Evolutionary conservation across 441 rosid genomes (phyloP).

Genomic region (Cnidoscolus chayamansa): DNA sequence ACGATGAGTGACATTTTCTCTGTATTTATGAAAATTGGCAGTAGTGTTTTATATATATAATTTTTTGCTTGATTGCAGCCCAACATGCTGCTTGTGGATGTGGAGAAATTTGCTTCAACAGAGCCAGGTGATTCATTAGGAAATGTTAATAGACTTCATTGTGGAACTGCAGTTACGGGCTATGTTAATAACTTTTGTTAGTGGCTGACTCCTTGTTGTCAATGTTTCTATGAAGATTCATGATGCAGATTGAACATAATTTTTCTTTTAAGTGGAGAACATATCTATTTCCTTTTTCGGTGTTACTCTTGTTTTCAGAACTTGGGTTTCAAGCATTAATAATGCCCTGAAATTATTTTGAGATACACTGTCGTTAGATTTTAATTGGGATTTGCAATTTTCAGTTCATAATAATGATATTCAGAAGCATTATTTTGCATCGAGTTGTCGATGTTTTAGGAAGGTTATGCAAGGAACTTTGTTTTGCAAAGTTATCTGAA

Average conservation of each 20-base stretch:
- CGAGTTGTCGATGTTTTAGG: neutral
- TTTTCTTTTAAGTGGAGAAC: slow-evolving; percentile 9
- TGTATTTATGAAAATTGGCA: neutral
- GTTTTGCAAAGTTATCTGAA: neutral
- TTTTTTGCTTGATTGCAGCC: slow-evolving; percentile 55
- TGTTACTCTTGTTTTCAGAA: neutral
- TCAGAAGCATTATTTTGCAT: neutral
- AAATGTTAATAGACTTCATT: neutral
- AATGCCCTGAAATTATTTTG: neutral
- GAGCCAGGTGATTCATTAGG: slow-evolving; percentile 42
- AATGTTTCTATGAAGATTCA: neutral
- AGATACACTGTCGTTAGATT: neutral
- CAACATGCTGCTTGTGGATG: slow-evolving; percentile 90
- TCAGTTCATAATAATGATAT: neutral
- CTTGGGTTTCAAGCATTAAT: neutral
- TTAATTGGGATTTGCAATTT: neutral
- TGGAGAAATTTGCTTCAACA: slow-evolving; percentile 75
- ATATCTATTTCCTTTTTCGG: neutral
- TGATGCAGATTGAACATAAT: slow-evolving; percentile 1
- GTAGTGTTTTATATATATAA: neutral
- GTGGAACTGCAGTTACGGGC: neutral
- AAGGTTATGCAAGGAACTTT: neutral
- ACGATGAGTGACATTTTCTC: neutral
- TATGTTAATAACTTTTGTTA: neutral
- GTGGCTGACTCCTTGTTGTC: slow-evolving; percentile 3